A percentile compares a stretch with the other conserved stretches of the same genome.
phyloP scores from a whole-genome alignment of 768 basidiomycete genomes.

The Amanita rubescens region DNA sequence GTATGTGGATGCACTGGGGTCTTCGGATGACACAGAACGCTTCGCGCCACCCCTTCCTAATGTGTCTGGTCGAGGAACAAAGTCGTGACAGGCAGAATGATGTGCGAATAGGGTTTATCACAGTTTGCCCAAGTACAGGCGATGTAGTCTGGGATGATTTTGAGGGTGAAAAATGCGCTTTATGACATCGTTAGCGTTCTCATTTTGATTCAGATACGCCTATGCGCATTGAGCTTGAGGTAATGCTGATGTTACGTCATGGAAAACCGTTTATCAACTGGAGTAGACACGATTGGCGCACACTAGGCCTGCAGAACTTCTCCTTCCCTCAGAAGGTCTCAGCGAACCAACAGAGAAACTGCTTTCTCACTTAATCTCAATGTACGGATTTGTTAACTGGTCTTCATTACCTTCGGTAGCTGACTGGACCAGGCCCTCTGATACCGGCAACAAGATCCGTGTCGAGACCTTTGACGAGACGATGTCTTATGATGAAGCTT shows the following conservation, averaged over 20 bases:
- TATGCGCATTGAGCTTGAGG: conserved; percentile 89
- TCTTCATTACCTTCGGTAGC: conserved; percentile 2
- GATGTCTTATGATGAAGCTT: conserved; percentile 63
- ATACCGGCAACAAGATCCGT: conserved; percentile 40
- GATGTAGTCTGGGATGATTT: conserved; percentile 94
- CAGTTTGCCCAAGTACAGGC: conserved; percentile 80
- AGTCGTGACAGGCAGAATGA: conserved; percentile 21
- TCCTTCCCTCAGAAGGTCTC: conserved; percentile 53
- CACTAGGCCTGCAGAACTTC: conserved; percentile 72
- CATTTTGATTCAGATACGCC: conserved; percentile 46
- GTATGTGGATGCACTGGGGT: conserved; percentile 76
- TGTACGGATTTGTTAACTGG: conserved; percentile 28
- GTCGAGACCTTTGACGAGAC: conserved; percentile 50
- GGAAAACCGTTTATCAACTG: background rate
- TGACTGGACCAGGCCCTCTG: conserved; percentile 25
- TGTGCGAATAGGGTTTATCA: conserved; percentile 62
- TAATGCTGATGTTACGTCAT: conserved; percentile 19
- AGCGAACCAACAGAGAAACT: conserved; percentile 71
- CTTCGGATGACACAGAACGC: conserved; percentile 53
- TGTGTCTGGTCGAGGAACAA: conserved; percentile 69
- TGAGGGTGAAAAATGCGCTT: conserved; percentile 41
- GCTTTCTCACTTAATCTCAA: conserved; percentile 56
- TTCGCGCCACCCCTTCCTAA: conserved; percentile 53
- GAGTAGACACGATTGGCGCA: conserved; percentile 81
- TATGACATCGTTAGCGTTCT: background rate